Evolutionary conservation across 2,329 filamentous ascomycete genomes (phyloP).

Genomic region (Scytalidium lignicola): DNA sequence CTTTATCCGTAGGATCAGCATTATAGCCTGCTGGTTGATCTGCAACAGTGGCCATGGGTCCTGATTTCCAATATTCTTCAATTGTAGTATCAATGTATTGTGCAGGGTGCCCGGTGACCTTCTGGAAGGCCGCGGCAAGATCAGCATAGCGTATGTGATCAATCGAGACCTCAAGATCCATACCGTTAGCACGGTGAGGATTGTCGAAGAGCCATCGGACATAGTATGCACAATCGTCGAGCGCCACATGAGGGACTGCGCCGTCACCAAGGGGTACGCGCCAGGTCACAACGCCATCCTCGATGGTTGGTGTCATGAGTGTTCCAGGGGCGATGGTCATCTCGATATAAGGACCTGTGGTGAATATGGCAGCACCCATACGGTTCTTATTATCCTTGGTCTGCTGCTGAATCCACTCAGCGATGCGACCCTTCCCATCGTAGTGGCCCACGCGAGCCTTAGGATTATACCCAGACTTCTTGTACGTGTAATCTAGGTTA

Average conservation of each 20-base stretch:
- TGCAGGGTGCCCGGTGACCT: constrained; percentile 37
- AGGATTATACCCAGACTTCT: constrained; percentile 41
- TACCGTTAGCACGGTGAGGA: constrained; percentile 34
- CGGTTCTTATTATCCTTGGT: constrained; percentile 27
- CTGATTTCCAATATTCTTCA: constrained; percentile 29
- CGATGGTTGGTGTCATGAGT: constrained; percentile 34
- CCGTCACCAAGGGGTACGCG: constrained; percentile 35
- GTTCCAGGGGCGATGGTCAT: constrained; percentile 34
- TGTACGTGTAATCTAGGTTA: constrained; percentile 44
- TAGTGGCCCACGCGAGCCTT: constrained; percentile 44
- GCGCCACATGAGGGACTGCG: constrained; percentile 35
- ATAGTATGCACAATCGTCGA: constrained; percentile 43
- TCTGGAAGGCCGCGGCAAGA: constrained; percentile 36
- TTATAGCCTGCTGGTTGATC: constrained; percentile 30
- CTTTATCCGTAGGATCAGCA: constrained; percentile 29
- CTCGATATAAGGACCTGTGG: constrained; percentile 41
- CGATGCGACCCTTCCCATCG: constrained; percentile 40
- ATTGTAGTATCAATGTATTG: constrained; percentile 32
- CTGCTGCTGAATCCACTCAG: constrained; percentile 39
- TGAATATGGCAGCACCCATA: constrained; percentile 35
- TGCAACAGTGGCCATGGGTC: constrained; percentile 10
- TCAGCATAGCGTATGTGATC: constrained; percentile 35
- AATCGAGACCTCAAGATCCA: constrained; percentile 41
- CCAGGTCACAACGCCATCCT: constrained; percentile 38
- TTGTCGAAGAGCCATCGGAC: constrained; percentile 45